phyloP scores from a whole-genome alignment of 2,329 filamentous ascomycete genomes.

The Pseudogymnoascus sp. region DNA sequence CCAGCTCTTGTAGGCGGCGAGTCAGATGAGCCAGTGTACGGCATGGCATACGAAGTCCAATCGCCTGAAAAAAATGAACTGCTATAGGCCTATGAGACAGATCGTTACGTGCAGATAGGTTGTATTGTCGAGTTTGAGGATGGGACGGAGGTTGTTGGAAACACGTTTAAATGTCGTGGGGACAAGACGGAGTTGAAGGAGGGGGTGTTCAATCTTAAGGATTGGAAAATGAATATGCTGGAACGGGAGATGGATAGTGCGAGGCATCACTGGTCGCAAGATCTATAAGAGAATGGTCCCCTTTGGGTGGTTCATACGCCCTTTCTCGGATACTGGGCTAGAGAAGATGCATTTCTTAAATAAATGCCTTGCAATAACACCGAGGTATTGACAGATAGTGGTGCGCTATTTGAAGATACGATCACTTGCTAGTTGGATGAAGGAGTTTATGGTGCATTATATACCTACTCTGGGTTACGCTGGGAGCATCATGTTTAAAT shows the following conservation, averaged over 20 bases:
- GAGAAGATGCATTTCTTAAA: background rate
- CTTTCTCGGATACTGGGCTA: background rate
- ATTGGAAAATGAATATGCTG: constrained; percentile 16
- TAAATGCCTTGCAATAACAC: background rate
- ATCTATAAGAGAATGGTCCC: background rate
- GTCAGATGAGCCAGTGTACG: constrained; percentile 13
- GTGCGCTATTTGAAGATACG: too few species aligned
- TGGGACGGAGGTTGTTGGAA: constrained; percentile 16
- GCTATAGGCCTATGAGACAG: constrained; percentile 16
- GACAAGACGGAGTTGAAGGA: constrained; percentile 13
- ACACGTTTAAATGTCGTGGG: constrained; percentile 16
- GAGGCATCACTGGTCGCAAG: background rate
- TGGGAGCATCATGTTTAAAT: too few species aligned
- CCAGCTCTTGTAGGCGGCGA: constrained; percentile 20
- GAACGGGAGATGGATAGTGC: constrained; percentile 10
- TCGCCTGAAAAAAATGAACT: constrained; percentile 7
- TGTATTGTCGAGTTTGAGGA: constrained; percentile 16
- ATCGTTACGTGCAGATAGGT: constrained; percentile 14
- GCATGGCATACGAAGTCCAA: constrained; percentile 17
- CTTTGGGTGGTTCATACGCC: background rate
- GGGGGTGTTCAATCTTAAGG: constrained; percentile 17
- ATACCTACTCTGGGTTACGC: too few species aligned
- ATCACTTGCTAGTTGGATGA: too few species aligned
- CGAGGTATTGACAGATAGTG: too few species aligned
- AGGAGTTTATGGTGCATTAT: too few species aligned